Conservation (phyloP, 2,329 filamentous ascomycete genomes). For the Phialophora chinensis region DNA sequence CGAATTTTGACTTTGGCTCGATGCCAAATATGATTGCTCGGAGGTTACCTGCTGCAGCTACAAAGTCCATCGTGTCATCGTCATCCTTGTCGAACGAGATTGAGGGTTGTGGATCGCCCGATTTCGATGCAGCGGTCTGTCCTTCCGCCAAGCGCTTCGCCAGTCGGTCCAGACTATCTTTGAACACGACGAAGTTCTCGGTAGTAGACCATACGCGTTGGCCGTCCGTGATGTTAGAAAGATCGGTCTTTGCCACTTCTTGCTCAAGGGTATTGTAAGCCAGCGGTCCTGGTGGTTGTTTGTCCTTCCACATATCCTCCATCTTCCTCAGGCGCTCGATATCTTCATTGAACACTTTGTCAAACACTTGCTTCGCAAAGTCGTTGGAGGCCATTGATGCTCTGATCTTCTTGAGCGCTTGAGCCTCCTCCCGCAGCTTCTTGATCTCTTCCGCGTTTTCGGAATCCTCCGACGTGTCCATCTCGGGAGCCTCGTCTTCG, state of each 20-base stretch:
- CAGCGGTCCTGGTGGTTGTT: conserved; percentile 74
- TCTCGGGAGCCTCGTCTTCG: conserved; percentile 78
- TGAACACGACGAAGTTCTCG: conserved; percentile 86
- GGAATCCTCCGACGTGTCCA: conserved; percentile 79
- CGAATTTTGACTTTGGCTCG: conserved; percentile 85
- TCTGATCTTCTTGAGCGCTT: conserved; percentile 81
- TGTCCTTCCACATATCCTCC: conserved; percentile 95
- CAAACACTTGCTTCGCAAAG: conserved; percentile 81
- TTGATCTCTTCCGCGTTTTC: conserved; percentile 89
- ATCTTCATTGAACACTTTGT: conserved; percentile 90
- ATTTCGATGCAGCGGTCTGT: conserved; percentile 60
- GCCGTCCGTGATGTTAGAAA: conserved; percentile 66
- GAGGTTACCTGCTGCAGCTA: conserved; percentile 86
- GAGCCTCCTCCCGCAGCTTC: conserved; percentile 82
- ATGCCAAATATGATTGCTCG: conserved; percentile 89
- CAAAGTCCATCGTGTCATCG: conserved; percentile 91
- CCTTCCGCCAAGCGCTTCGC: conserved; percentile 73
- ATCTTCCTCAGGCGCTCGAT: conserved; percentile 81
- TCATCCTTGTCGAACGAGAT: conserved; percentile 98
- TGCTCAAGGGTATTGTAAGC: conserved; percentile 68
- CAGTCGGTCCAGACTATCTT: conserved; percentile 76
- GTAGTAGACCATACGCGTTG: conserved; percentile 80
- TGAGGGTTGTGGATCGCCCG: conserved; percentile 56
- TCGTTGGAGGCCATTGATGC: conserved; percentile 77
- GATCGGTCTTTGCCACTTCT: conserved; percentile 57